Conservation (phyloP, 2,329 filamentous ascomycete species). For the Claviceps maximensis region DNA sequence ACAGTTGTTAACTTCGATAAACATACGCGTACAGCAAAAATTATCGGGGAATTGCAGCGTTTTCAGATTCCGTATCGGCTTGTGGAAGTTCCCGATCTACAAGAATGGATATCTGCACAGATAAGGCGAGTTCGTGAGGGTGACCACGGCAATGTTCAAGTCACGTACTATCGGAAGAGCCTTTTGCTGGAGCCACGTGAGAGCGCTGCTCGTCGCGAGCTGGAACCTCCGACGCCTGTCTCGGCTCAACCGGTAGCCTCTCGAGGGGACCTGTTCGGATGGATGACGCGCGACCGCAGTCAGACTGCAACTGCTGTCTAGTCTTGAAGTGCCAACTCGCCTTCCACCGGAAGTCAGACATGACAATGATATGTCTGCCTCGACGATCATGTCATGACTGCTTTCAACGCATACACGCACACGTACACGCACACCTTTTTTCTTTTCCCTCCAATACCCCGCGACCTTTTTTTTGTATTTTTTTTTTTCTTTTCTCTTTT, state of each 20-base stretch:
- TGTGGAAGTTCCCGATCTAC: constrained; percentile 70
- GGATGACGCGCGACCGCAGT: constrained; percentile 37
- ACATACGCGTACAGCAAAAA: constrained; percentile 84
- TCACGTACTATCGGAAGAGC: constrained; percentile 65
- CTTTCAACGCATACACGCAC: background rate
- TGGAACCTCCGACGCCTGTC: constrained; percentile 20
- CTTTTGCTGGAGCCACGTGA: constrained; percentile 70
- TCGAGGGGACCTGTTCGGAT: constrained; percentile 33
- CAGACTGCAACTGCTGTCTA: constrained; percentile 15
- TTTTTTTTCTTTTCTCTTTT: constrained; percentile 4
- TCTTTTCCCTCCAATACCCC: background rate
- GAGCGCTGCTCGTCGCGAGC: constrained; percentile 19
- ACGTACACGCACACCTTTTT: background rate
- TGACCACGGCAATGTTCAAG: constrained; percentile 42
- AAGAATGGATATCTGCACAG: constrained; percentile 82
- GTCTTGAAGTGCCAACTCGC: constrained; percentile 2
- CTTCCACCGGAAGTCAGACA: background rate
- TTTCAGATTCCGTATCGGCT: constrained; percentile 92
- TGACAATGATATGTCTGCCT: background rate
- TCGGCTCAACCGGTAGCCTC: constrained; percentile 16
- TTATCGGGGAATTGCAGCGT: constrained; percentile 87
- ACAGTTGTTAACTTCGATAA: constrained; percentile 97
- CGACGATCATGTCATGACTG: background rate
- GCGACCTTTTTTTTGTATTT: background rate
- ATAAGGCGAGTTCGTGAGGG: constrained; percentile 59